A percentile compares a stretch with the other conserved stretches of the same genome.
phyloP scores from a whole-genome alignment of 805 yeast species.

The Yarrowia phangngaensis region DNA sequence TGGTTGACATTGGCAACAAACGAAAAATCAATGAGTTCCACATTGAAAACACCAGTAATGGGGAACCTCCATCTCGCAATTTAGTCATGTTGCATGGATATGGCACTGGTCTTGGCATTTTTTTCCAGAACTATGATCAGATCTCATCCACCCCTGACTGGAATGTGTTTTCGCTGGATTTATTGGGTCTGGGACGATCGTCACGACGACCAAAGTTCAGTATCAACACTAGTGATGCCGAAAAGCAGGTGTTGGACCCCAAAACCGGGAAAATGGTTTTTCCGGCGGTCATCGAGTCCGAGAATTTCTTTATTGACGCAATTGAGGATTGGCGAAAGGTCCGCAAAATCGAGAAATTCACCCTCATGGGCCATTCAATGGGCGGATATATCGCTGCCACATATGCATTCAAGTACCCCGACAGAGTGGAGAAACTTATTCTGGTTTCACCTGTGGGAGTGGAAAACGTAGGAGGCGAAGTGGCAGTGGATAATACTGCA shows the following conservation, averaged over 20 bases:
- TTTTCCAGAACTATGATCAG: conserved; percentile 61
- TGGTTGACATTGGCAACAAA: conserved; percentile 50
- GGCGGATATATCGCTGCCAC: conserved; percentile 80
- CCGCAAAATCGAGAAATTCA: conserved; percentile 50
- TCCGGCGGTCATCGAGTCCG: conserved; percentile 47
- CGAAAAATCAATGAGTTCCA: conserved; percentile 71
- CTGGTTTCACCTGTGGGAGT: conserved; percentile 91
- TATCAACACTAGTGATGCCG: conserved; percentile 33
- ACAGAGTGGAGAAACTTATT: conserved; percentile 61
- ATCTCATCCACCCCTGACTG: conserved; percentile 47
- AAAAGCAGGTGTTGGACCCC: conserved; percentile 34
- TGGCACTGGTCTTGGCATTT: conserved; percentile 86
- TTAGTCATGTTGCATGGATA: conserved; percentile 85
- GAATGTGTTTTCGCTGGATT: conserved; percentile 80
- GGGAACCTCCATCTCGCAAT: conserved; percentile 42
- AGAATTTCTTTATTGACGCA: conserved; percentile 61
- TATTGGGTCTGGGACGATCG: conserved; percentile 87
- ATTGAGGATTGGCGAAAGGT: conserved; percentile 58
- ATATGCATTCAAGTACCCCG: conserved; percentile 60
- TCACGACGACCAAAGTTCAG: conserved; percentile 63
- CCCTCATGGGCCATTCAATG: conserved; percentile 81
- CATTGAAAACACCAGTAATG: conserved; percentile 39
- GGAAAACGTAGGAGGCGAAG: conserved; percentile 36
- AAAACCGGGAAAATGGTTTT: conserved; percentile 26
- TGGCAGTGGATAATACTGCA: not conserved